phyloP scores from a whole-genome alignment of 352 stramenopile genomes.

The Pythium dissotocum region DNA sequence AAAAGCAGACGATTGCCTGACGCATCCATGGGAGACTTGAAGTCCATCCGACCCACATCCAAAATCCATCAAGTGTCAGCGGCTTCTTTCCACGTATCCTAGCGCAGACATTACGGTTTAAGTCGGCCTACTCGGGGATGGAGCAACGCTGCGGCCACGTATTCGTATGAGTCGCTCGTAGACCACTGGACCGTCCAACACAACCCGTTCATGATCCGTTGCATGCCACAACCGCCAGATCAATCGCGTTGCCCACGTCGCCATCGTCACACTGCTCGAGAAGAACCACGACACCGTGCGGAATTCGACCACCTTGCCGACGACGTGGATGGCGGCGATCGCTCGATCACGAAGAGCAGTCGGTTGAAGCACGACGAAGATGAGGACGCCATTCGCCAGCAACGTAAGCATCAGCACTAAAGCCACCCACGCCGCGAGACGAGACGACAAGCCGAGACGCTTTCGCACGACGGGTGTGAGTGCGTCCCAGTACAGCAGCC shows the following conservation, averaged over 20 bases:
- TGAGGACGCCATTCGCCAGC: neutral
- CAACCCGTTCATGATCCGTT: neutral
- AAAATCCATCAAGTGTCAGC: no score
- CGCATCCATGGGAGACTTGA: no score
- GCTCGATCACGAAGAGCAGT: neutral
- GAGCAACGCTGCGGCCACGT: no score
- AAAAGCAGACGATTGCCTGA: no score
- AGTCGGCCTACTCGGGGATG: no score
- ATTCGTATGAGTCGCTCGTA: neutral
- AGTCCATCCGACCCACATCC: no score
- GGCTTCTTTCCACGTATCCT: no score
- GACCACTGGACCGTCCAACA: neutral
- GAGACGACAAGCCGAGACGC: neutral
- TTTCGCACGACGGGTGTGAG: constrained; percentile 2
- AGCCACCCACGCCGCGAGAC: neutral
- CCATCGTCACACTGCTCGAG: neutral
- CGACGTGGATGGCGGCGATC: neutral
- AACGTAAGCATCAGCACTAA: neutral
- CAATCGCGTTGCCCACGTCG: neutral
- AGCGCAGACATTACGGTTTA: no score
- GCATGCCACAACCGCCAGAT: neutral
- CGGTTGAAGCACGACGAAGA: neutral
- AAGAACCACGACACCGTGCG: neutral
- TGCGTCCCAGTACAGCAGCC: constrained; percentile 14
- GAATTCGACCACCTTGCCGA: neutral